Evolutionary conservation across 129 eudicot species (phyloP).

Genomic region (Apium graveolens): DNA sequence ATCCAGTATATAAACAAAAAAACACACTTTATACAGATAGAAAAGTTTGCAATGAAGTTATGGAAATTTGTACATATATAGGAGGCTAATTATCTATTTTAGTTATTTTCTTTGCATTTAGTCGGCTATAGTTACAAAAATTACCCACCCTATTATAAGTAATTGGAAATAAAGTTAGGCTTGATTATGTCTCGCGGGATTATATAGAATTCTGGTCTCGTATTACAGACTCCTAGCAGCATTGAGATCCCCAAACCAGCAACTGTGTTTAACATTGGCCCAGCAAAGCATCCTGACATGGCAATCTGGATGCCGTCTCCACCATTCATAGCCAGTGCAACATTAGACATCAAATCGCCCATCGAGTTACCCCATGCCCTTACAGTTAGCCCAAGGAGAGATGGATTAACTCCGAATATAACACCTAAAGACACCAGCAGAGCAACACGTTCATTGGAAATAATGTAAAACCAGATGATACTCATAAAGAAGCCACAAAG

Average conservation of each 20-base stretch:
- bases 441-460: constrained; percentile 75
- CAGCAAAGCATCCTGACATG: constrained; percentile 77
- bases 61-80: no score
- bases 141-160: no score
- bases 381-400: constrained; percentile 68
- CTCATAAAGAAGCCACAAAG: constrained; percentile 82
- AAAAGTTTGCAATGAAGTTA: no score
- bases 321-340: constrained; percentile 59
- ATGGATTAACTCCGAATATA: constrained; percentile 53
- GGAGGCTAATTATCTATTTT: no score
- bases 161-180: no score
- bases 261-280: constrained; percentile 85
- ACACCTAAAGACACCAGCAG: constrained; percentile 58
- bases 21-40: no score
- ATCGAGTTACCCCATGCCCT: constrained; percentile 93
- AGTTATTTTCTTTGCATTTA: no score
- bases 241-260: constrained; percentile 70
- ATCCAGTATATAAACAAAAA: no score
- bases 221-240: constrained; percentile 66
- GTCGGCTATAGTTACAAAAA: no score
- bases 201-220: constrained; percentile 39
- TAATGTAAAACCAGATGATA: constrained; percentile 81
- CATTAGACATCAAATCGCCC: constrained; percentile 79
- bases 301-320: constrained; percentile 81
- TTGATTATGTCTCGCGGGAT: constrained; percentile 49